These are phyloP conservation scores for Solanum verrucosum DNA, from an alignment of 257 asterid genomes.

Conservation along the genomic window DNA sequence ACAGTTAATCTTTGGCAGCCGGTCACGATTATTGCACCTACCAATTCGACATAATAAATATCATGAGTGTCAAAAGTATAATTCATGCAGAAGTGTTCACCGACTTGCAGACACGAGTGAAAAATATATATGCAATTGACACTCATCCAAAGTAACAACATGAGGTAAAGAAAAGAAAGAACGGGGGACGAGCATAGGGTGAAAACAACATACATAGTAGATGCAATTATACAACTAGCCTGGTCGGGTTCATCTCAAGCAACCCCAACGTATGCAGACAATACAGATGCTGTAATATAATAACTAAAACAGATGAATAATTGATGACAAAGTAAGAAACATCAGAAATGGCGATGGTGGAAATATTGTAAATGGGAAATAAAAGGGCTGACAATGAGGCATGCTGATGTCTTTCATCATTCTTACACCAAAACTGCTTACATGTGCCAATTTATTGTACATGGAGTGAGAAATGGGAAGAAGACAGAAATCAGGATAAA, in stretches of 20 bases:
- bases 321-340: background rate
- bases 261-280: background rate
- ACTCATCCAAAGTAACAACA: background rate
- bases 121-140: background rate
- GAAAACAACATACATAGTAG: background rate
- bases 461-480: background rate
- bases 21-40: constrained; percentile 2
- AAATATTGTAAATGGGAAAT: background rate
- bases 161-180: background rate
- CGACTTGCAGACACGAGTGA: background rate
- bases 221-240: background rate
- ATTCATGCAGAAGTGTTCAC: background rate
- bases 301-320: background rate
- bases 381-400: background rate
- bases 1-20: background rate
- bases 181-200: background rate
- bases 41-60: background rate
- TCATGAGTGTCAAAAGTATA: background rate
- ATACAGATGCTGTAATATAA: background rate
- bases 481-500: background rate
- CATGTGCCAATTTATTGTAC: background rate
- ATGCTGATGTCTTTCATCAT: background rate
- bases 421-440: background rate
- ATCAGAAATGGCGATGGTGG: background rate
- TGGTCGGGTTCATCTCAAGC: background rate